Conservation (phyloP, 805 yeast species). For the Candida jianshihensis region DNA sequence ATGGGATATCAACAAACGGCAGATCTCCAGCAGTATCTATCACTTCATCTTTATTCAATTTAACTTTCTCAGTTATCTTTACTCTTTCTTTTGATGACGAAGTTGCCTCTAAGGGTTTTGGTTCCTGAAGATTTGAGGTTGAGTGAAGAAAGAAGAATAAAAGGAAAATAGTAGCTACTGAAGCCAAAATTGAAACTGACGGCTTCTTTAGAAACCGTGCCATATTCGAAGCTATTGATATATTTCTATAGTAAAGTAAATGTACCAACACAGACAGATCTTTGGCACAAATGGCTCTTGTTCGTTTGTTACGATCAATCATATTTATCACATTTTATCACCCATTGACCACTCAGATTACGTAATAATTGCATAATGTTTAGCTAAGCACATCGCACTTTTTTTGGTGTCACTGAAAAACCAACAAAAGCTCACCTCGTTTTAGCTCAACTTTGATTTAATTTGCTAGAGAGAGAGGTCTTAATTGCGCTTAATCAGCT, state of each 20-base stretch:
- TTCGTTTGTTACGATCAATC: no score
- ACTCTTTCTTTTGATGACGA: background rate
- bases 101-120: conserved; percentile 19
- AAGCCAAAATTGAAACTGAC: conserved; percentile 1
- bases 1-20: conserved; percentile 9
- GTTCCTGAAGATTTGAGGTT: conserved; percentile 15
- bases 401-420: no score
- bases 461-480: no score
- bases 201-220: background rate
- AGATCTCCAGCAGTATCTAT: background rate
- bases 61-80: background rate
- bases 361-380: no score
- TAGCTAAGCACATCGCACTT: no score
- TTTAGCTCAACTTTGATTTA: no score
- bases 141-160: conserved; percentile 14
- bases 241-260: background rate
- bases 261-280: background rate
- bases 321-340: no score
- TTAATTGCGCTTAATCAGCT: no score
- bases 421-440: no score
- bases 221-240: background rate
- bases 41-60: background rate
- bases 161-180: conserved; percentile 7
- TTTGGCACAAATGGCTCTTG: no score
- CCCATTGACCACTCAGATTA: no score